Percentiles rank a stretch among this genome's conserved stretches.
phyloP scores from a whole-genome alignment of 2,329 filamentous ascomycete species.

The Curvularia eragrostidis region DNA sequence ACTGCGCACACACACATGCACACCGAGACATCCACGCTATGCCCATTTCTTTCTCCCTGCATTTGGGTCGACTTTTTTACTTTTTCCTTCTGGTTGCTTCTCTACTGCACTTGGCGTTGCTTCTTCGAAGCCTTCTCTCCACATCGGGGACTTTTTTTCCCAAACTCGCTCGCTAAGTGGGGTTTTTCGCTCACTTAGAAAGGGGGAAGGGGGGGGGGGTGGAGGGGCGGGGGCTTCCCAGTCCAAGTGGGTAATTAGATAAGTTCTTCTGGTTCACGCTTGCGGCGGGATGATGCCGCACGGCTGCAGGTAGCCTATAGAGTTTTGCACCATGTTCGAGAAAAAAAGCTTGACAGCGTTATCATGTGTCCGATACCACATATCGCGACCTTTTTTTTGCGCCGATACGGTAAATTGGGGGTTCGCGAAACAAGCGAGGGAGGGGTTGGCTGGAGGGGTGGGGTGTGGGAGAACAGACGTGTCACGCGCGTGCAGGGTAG shows the following conservation, averaged over 20 bases:
- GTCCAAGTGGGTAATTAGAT: slow-evolving; percentile 13
- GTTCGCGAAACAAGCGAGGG: neutral
- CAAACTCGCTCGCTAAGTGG: neutral
- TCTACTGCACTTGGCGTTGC: neutral
- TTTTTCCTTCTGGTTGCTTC: neutral
- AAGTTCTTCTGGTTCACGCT: slow-evolving; percentile 1
- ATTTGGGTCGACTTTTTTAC: neutral
- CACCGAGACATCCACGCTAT: too few relatives aligned
- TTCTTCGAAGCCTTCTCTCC: neutral
- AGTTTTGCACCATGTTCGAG: neutral
- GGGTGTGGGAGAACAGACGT: neutral
- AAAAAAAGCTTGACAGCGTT: slow-evolving; percentile 2
- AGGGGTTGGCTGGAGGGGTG: neutral
- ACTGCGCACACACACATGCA: neutral
- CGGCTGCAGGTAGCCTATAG: slow-evolving; percentile 5
- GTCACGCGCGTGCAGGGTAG: neutral
- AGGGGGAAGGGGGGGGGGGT: neutral
- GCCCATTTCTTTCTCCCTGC: neutral
- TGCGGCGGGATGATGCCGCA: slow-evolving; percentile 7
- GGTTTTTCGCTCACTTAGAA: neutral
- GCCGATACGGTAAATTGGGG: neutral
- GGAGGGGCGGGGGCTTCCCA: neutral
- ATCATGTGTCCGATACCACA: neutral
- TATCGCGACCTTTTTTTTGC: neutral
- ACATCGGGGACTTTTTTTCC: neutral